Base-by-base conservation (phyloP, 1,284 basidiomycete genomes). In the Microbotryomycetes sp. region DNA sequence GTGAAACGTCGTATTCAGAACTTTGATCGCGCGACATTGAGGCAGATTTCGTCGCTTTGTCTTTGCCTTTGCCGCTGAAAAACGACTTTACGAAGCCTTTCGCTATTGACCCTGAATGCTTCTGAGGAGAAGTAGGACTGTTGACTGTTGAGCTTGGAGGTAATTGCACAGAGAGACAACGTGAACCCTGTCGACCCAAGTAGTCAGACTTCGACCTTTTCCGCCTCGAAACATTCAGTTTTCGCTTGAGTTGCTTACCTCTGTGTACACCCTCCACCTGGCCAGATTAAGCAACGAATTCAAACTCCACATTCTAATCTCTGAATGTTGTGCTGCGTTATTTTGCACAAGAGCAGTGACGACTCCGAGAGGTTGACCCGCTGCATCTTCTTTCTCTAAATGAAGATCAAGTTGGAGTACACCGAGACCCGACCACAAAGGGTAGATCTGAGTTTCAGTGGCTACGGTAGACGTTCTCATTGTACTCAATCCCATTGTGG, bases 231-330 rank as follows among this genome's bases (percentile, higher is more conserved):
- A 16, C 26, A 22, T 42, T 3, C 23, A 6, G 12, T 15, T 19
- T 16, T 29, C 32, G n/a, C 12, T 1, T 4, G 9, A 25, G 19
- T 53, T 28, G n/a, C n/a, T n/a, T 9, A 60, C 64, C 45, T 54
- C 29, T 49, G 59, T 62, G 47, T 48, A 60, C 4, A 47, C 32
- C 4, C 63, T 49, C 65, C 65, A 67, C 23, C 58, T 64, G n/a
- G 56, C 65, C 14, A 67, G n/a, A 48, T 55, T 62, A 46, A 64
- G 28, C 22, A 67, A 12, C 15, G 28, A 51, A n/a, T 28, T 14
- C 15, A 67, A 15, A 16, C 49, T 64, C 65, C 65, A 67, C 63
- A 64, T 67, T 55, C 58, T 52, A 26, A 67, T 5, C 30, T 53
- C 42, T 7, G n/a, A n/a, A n/a, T n/a, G n/a, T n/a, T n/a, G n/a